These are phyloP conservation scores for Elsinoe ampelina DNA, from an alignment of 2,329 filamentous ascomycete species.

Conservation along the genomic window DNA sequence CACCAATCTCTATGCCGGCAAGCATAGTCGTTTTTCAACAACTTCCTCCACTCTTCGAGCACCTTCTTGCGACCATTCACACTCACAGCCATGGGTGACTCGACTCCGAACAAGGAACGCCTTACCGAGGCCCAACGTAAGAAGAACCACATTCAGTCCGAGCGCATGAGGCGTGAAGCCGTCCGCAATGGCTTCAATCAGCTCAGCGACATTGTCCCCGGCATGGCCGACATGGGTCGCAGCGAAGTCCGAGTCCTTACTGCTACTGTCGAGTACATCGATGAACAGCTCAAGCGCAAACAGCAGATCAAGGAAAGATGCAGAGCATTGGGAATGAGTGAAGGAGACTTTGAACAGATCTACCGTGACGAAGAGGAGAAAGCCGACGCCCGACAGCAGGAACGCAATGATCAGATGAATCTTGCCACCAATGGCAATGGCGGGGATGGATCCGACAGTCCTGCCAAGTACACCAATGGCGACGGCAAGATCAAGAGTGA, in stretches of 20 bases:
- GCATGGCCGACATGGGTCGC: conserved; percentile 70
- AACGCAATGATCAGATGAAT: conserved; percentile 5
- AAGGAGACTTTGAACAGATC: conserved; percentile 20
- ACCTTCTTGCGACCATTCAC: too few species aligned
- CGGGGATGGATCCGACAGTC: conserved; percentile 4
- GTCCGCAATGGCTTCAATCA: conserved; percentile 79
- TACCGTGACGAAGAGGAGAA: conserved; percentile 16
- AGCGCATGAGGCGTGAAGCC: conserved; percentile 58
- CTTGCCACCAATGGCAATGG: background rate
- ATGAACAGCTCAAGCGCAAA: conserved; percentile 32
- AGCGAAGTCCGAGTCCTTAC: conserved; percentile 79
- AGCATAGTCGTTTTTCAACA: too few species aligned
- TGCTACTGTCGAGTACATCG: conserved; percentile 36
- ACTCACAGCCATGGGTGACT: conserved; percentile 12
- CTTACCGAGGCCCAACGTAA: conserved; percentile 64
- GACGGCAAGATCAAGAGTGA: conserved; percentile 6
- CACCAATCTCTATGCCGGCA: too few species aligned
- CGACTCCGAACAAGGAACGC: conserved; percentile 47
- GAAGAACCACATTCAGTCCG: conserved; percentile 62
- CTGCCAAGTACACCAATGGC: background rate
- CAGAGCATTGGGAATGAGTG: conserved; percentile 23
- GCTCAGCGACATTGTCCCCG: conserved; percentile 70
- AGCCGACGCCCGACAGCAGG: conserved; percentile 12
- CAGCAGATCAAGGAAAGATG: conserved; percentile 25
- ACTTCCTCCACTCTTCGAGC: too few species aligned